Evolutionary conservation across 331 rosid genomes (phyloP), one percentile per base, ranked within the genome.

Genomic region (Rosa hybrid): DNA sequence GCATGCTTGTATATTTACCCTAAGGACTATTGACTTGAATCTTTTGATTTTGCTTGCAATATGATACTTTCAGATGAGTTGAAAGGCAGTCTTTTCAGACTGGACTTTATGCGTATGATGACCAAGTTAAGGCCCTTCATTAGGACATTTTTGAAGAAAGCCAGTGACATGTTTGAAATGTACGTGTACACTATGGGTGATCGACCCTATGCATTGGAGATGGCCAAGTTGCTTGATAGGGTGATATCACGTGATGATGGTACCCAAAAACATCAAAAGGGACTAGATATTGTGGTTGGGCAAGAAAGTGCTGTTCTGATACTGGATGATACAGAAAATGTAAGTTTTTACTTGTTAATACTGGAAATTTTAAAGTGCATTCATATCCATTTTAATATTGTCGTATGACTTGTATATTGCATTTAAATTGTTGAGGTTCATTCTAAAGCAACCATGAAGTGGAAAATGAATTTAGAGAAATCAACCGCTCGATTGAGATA

Each of bases 201-300:
- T 62, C 86, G 95, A 59, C 78, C 92, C 27, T 90, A 91, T 81
- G 98, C 98, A 4, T 68, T 78, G 59, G 90, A 92, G 83, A 94
- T 91, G 98, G 95, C 95, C 7, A 86, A 86, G 84, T 78, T 94
- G 71, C 91, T 94, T 77, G 98, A 85, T 13, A 92, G 89, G 81
- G 94, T 94, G 63, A 92, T 92, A 71, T 94, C 98, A 76, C 89
- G 95, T 34, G 97, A 93, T 80, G 97, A 93, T 80, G 94, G 98
- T 62, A 90, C 97, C 74, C 91, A 88, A 72, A 91, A 27, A 84
- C 90, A 90, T 87, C 94, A 91, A 67, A 90, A 94, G 86, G 97
- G 90, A 71, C 90, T 94, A 53, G 94, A 94, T 85, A 77, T 94
- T 65, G 91, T 92, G 71, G 78, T 91, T 46, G 98, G 97, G 79